These are phyloP conservation scores for Pseudogymnoascus sp. DNA, from an alignment of 2,329 filamentous ascomycete genomes.

Conservation along the genomic window DNA sequence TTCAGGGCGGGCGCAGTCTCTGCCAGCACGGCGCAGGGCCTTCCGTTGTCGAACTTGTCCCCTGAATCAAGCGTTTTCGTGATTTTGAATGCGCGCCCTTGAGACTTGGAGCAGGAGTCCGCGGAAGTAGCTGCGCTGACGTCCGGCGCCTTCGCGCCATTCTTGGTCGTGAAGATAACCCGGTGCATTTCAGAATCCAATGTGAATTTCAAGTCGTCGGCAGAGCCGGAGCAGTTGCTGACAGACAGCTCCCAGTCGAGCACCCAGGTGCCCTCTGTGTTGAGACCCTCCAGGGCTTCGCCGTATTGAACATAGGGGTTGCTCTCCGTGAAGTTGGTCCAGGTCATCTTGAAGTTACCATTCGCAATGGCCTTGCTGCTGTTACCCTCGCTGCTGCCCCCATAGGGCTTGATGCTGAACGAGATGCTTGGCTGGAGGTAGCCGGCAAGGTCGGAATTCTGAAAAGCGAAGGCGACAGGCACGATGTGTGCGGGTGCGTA, in stretches of 20 bases:
- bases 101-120: background rate
- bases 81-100: background rate
- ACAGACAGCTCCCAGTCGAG: background rate
- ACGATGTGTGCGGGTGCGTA: conserved; percentile 21
- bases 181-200: background rate
- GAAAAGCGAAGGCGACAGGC: conserved; percentile 24
- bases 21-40: background rate
- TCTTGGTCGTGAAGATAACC: background rate
- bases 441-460: conserved; percentile 16
- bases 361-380: background rate
- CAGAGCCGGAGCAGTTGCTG: too few species aligned
- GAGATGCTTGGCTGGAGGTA: conserved; percentile 10
- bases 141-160: background rate
- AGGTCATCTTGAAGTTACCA: background rate
- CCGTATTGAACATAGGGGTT: background rate
- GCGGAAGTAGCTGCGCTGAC: background rate
- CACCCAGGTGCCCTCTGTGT: background rate
- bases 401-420: background rate
- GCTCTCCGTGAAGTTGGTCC: background rate
- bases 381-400: background rate
- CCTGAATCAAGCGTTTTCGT: background rate
- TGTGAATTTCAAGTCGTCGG: background rate
- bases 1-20: background rate
- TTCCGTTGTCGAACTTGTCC: background rate
- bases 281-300: background rate